Percentiles rank a stretch among this genome's conserved stretches.
Conservation (phyloP, 2,329 filamentous ascomycete species). For the Neofusicoccum sp. region DNA sequence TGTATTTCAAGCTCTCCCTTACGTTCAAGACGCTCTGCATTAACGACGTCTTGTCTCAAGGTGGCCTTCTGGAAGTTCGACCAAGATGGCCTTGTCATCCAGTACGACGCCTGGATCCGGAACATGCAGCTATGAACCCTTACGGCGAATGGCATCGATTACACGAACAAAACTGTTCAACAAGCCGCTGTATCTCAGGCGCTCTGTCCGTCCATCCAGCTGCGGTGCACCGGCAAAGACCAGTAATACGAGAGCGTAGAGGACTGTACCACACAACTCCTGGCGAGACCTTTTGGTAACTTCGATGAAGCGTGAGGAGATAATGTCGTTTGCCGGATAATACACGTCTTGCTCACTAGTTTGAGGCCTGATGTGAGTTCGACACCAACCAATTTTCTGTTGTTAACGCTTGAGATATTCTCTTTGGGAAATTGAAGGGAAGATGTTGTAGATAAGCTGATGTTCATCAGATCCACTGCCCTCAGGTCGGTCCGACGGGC, state of each 20-base stretch:
- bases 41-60: neutral
- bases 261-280: conserved; percentile 35
- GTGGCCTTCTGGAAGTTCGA: conserved; percentile 51
- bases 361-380: conserved; percentile 25
- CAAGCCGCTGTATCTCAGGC: conserved; percentile 26
- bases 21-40: too few species aligned
- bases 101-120: conserved; percentile 47
- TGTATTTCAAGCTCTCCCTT: neutral
- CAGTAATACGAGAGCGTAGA: conserved; percentile 36
- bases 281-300: conserved; percentile 37
- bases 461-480: conserved; percentile 23
- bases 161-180: conserved; percentile 28
- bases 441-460: neutral
- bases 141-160: conserved; percentile 27
- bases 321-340: conserved; percentile 43
- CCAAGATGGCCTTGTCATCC: conserved; percentile 41
- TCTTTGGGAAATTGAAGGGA: too few species aligned
- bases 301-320: conserved; percentile 47
- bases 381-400: too few species aligned
- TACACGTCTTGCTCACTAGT: conserved; percentile 40
- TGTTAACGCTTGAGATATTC: too few species aligned
- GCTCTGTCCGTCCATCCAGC: conserved; percentile 36
- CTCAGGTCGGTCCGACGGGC: conserved; percentile 31
- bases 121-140: conserved; percentile 41
- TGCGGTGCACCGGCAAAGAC: conserved; percentile 37